phyloP scores from a whole-genome alignment of 2,329 filamentous ascomycete species.

The Moelleriella libera region DNA sequence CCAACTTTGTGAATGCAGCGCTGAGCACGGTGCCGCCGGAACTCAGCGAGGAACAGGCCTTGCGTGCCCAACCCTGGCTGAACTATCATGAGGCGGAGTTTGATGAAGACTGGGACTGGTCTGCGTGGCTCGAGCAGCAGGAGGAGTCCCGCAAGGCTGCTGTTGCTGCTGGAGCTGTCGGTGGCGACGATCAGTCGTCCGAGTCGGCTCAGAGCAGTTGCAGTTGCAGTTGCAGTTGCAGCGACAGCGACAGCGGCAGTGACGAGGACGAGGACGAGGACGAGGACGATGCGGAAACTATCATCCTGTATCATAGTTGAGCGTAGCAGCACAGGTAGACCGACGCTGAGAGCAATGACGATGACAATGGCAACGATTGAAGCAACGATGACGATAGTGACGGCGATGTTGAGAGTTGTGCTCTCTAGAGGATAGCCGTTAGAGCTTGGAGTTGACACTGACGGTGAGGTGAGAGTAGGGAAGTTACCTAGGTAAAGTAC shows the following conservation, averaged over 20 bases:
- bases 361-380: conserved; percentile 1
- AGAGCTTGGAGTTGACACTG: no score
- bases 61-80: conserved; percentile 11
- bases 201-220: no score
- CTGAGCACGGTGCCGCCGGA: conserved; percentile 10
- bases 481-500: no score
- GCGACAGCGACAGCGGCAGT: no score
- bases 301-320: not conserved
- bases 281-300: conserved; percentile 5
- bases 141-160: not conserved
- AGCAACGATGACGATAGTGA: no score
- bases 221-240: no score
- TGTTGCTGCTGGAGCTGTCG: no score
- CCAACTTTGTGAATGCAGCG: conserved; percentile 11
- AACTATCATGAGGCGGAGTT: conserved; percentile 7
- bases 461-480: no score
- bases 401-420: no score
- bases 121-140: conserved; percentile 8
- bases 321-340: not conserved
- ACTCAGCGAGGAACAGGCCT: conserved; percentile 10
- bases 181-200: no score
- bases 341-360: conserved; percentile 1
- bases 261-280: not conserved
- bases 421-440: no score
- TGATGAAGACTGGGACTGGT: conserved; percentile 10